Percentiles rank a stretch among this genome's conserved stretches.
Conservation (phyloP, 257 asterid genomes). For the Capsicum chinense region DNA sequence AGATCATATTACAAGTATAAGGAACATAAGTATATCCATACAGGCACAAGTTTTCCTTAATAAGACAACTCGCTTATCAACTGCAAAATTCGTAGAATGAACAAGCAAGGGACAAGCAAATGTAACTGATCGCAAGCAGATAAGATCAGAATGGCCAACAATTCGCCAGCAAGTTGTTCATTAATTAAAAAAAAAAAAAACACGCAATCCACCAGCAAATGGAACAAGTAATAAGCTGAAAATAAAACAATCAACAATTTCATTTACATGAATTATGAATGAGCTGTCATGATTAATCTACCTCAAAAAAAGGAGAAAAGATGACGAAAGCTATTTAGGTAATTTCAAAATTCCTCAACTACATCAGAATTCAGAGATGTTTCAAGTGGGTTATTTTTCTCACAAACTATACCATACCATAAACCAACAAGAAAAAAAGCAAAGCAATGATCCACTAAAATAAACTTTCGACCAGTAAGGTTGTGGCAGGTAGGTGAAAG, state of each 20-base stretch:
- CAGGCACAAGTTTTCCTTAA: conserved; percentile 12
- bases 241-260: background rate
- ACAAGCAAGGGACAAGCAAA: conserved; percentile 11
- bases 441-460: conserved; percentile 1
- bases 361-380: background rate
- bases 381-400: background rate
- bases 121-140: background rate
- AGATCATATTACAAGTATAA: conserved; percentile 21
- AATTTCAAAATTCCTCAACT: background rate
- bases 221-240: conserved; percentile 17
- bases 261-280: background rate
- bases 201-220: conserved; percentile 6
- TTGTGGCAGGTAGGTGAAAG: background rate
- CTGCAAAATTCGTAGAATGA: background rate
- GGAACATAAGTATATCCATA: conserved; percentile 12
- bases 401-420: conserved; percentile 1
- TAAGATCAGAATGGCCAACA: conserved; percentile 7
- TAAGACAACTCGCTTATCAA: background rate
- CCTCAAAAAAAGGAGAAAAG: background rate
- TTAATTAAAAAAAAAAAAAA: background rate
- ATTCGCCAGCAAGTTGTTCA: background rate
- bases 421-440: background rate
- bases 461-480: background rate
- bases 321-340: background rate
- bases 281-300: background rate